A percentile compares a stretch with the other conserved stretches of the same genome.
Evolutionary conservation across 768 basidiomycete genomes (phyloP).

Genomic region (Cystofilobasidium macerans): DNA sequence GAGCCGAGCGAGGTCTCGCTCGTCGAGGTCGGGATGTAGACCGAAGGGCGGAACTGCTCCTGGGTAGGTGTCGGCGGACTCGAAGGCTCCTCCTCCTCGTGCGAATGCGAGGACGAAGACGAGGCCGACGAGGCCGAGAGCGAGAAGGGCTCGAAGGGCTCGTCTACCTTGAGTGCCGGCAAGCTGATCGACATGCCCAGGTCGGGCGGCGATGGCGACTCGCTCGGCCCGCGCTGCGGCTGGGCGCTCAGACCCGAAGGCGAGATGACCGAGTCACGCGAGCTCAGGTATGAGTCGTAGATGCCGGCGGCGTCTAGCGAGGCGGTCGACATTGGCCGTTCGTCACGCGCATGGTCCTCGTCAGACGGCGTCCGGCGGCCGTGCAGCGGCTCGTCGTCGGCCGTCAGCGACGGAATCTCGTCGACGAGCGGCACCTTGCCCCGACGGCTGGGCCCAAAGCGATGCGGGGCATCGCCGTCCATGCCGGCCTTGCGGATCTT

Average conservation of each 20-base stretch:
- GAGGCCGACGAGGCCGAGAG: not conserved
- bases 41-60: constrained; percentile 9
- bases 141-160: constrained; percentile 6
- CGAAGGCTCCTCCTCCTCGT: constrained; percentile 4
- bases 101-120: not conserved
- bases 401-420: constrained; percentile 3
- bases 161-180: constrained; percentile 16
- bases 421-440: constrained; percentile 32
- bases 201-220: constrained; percentile 21
- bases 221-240: not conserved
- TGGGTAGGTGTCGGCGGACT: constrained; percentile 17
- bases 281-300: constrained; percentile 58
- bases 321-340: constrained; percentile 45
- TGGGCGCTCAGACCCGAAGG: not conserved
- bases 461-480: constrained; percentile 69
- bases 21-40: constrained; percentile 6
- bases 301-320: constrained; percentile 72
- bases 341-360: constrained; percentile 16
- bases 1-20: constrained; percentile 15
- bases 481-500: constrained; percentile 81
- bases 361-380: not conserved
- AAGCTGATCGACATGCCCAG: constrained; percentile 13
- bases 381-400: not conserved
- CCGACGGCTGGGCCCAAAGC: constrained; percentile 51
- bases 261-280: constrained; percentile 14